phyloP scores from a whole-genome alignment of 805 yeast genomes.

The Starmera caribaea region DNA sequence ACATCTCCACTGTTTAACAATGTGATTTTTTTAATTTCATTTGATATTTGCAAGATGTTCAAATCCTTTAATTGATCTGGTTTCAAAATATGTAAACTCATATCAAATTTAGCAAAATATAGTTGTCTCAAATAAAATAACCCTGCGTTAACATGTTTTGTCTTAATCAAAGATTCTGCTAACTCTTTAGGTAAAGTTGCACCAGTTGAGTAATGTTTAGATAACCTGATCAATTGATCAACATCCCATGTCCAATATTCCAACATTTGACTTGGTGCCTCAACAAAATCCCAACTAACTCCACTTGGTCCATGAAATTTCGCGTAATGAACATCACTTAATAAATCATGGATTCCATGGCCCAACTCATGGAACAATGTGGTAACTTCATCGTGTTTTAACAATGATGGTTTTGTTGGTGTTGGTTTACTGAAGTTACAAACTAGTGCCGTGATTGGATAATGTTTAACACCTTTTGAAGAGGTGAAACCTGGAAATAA shows the following conservation, averaged over 20 bases:
- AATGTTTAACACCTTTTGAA: slow-evolving; percentile 37
- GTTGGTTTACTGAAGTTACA: slow-evolving; percentile 80
- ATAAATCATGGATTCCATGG: slow-evolving; percentile 75
- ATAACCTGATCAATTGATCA: slow-evolving; percentile 44
- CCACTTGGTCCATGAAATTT: slow-evolving; percentile 66
- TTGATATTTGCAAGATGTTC: slow-evolving; percentile 53
- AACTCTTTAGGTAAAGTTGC: slow-evolving; percentile 47
- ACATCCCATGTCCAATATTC: slow-evolving; percentile 85
- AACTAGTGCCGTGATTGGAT: slow-evolving; percentile 71
- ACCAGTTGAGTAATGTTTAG: slow-evolving; percentile 55
- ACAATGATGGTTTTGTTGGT: slow-evolving; percentile 56
- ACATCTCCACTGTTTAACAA: slow-evolving; percentile 46
- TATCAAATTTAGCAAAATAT: slow-evolving; percentile 72
- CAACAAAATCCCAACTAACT: slow-evolving; percentile 82
- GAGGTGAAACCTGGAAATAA: slow-evolving; percentile 48
- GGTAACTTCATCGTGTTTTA: slow-evolving; percentile 69
- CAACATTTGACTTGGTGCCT: slow-evolving; percentile 84
- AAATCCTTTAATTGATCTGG: slow-evolving; percentile 38
- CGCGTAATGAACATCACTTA: slow-evolving; percentile 55
- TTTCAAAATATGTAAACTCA: slow-evolving; percentile 52
- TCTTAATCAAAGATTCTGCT: slow-evolving; percentile 45
- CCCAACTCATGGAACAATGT: slow-evolving; percentile 89
- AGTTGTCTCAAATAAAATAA: slow-evolving; percentile 64
- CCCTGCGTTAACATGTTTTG: slow-evolving; percentile 74
- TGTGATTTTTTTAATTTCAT: slow-evolving; percentile 43